These are phyloP conservation scores for Blechomonas ayalai DNA, from an alignment of 208 protist species.

Conservation along the genomic window DNA sequence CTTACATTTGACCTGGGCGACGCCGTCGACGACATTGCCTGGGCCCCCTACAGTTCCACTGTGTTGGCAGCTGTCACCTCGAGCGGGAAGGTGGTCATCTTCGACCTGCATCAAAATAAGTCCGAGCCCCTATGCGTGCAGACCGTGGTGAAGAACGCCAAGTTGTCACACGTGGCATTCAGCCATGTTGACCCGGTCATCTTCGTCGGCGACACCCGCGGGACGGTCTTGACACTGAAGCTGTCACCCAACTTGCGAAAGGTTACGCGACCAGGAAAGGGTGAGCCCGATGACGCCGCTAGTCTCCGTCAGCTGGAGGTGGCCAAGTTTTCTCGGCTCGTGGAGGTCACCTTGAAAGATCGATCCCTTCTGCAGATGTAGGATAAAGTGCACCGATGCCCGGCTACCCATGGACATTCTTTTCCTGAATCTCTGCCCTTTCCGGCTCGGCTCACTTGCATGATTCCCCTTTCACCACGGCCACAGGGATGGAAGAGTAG, in stretches of 20 bases:
- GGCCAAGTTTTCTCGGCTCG: slow-evolving; percentile 84
- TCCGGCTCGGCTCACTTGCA: too few relatives aligned
- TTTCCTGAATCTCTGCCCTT: too few relatives aligned
- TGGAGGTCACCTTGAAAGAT: slow-evolving; percentile 90
- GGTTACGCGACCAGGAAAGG: slow-evolving; percentile 69
- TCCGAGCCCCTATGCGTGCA: slow-evolving; percentile 94
- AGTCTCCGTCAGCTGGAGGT: slow-evolving; percentile 65
- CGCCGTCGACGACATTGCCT: slow-evolving; percentile 93
- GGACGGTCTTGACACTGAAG: slow-evolving; percentile 92
- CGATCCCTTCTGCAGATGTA: slow-evolving; percentile 60
- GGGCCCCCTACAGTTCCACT: slow-evolving; percentile 95
- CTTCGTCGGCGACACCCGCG: slow-evolving; percentile 94
- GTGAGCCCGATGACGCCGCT: slow-evolving; percentile 56
- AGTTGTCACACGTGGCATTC: slow-evolving; percentile 95
- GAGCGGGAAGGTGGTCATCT: slow-evolving; percentile 92
- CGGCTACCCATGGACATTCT: too few relatives aligned
- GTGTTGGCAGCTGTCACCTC: slow-evolving; percentile 95
- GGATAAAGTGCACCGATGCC: too few relatives aligned
- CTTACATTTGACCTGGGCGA: slow-evolving; percentile 95
- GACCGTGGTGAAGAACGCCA: slow-evolving; percentile 95
- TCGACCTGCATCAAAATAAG: slow-evolving; percentile 93
- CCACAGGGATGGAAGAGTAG: too few relatives aligned
- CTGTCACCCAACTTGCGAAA: slow-evolving; percentile 94
- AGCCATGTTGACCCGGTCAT: slow-evolving; percentile 90
- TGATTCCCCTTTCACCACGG: too few relatives aligned